These are phyloP conservation scores for Endocalyx cinctus DNA, from an alignment of 2,329 filamentous ascomycete species.

Conservation along the genomic window DNA sequence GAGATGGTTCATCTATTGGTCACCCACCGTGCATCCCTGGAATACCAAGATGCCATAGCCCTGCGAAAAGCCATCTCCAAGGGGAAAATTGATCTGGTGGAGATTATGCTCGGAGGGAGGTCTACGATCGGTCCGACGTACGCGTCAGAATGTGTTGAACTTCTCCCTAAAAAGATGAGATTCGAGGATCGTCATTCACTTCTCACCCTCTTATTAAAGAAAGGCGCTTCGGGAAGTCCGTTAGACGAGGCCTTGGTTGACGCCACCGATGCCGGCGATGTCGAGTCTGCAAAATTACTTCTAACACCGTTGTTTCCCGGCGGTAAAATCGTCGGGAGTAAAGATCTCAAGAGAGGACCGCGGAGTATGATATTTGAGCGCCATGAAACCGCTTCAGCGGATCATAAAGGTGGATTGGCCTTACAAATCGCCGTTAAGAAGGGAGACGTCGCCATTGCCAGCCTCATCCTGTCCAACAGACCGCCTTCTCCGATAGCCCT, in stretches of 20 bases:
- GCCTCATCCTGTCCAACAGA: constrained; percentile 40
- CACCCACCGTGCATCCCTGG: constrained; percentile 48
- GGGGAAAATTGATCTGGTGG: constrained; percentile 42
- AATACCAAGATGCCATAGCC: constrained; percentile 46
- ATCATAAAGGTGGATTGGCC: constrained; percentile 48
- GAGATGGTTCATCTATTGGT: constrained; percentile 53
- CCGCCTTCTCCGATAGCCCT: constrained; percentile 43
- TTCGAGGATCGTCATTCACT: constrained; percentile 41
- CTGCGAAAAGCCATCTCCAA: constrained; percentile 44
- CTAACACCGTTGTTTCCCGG: constrained; percentile 44
- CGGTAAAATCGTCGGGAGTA: constrained; percentile 19
- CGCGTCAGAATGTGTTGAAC: constrained; percentile 46
- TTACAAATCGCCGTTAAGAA: constrained; percentile 44
- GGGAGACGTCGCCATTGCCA: constrained; percentile 39
- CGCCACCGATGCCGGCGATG: constrained; percentile 43
- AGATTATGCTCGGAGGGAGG: constrained; percentile 41
- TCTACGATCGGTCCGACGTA: constrained; percentile 37
- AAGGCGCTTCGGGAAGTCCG: constrained; percentile 43
- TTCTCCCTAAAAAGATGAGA: constrained; percentile 43
- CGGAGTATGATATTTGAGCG: constrained; percentile 32
- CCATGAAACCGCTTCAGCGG: constrained; percentile 48
- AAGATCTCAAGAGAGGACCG: constrained; percentile 23
- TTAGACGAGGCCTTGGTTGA: constrained; percentile 48
- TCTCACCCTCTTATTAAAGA: constrained; percentile 42
- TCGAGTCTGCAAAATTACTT: constrained; percentile 43